phyloP scores from a whole-genome alignment of 1,139 yeast species.

The Suhomyces bokatorum region DNA sequence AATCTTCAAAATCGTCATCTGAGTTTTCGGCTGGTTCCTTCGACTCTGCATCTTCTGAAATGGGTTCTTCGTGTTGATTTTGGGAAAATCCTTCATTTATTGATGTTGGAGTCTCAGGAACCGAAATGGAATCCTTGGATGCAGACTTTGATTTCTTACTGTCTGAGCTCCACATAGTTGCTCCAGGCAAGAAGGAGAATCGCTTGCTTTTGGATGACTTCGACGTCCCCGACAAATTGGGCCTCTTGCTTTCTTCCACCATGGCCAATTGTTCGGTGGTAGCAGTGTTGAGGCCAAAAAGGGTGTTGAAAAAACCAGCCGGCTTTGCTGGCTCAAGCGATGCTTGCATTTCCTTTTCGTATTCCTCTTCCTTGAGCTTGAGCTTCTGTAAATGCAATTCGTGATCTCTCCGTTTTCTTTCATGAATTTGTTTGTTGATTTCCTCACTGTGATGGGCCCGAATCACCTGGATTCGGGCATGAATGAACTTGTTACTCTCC shows the following conservation, averaged over 20 bases:
- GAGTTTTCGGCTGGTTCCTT: neutral
- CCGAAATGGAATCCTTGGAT: neutral
- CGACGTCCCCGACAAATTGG: neutral
- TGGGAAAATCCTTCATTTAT: neutral
- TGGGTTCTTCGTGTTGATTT: neutral
- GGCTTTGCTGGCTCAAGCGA: conserved; percentile 23
- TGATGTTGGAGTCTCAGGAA: neutral
- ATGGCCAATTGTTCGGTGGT: neutral
- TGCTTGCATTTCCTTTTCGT: conserved; percentile 33
- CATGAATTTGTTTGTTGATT: conserved; percentile 41
- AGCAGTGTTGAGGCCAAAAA: conserved; percentile 25
- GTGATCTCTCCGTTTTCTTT: conserved; percentile 43
- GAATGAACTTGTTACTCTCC: conserved; percentile 43
- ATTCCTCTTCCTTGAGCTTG: conserved; percentile 43
- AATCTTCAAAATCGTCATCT: conserved; percentile 15
- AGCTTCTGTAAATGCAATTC: conserved; percentile 39
- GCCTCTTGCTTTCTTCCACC: neutral
- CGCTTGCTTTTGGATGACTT: conserved; percentile 6
- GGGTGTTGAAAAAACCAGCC: conserved; percentile 30
- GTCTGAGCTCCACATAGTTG: conserved; percentile 1
- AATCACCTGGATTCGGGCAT: conserved; percentile 40
- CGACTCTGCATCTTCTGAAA: neutral
- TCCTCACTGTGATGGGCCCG: conserved; percentile 43
- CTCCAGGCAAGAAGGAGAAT: conserved; percentile 14
- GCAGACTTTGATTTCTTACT: conserved; percentile 1